A percentile compares a stretch with the other conserved stretches of the same genome.
These are phyloP conservation scores for Phycomyces nitens DNA, from an alignment of 192 early-diverging fungal species.

Conservation along the genomic window DNA sequence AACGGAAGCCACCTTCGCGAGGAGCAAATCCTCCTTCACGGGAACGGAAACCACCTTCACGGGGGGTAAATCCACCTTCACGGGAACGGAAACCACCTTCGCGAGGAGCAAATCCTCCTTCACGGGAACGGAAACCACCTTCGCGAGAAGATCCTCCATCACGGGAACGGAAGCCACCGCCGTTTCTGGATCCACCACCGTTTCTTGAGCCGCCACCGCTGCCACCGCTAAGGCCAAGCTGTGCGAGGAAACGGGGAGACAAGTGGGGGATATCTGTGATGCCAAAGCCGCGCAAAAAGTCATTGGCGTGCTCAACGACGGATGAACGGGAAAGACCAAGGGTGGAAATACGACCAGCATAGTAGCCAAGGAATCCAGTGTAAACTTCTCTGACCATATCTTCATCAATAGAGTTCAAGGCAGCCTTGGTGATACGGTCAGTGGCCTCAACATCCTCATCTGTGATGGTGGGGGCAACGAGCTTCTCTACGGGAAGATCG, in stretches of 20 bases:
- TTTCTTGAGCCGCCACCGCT: background rate
- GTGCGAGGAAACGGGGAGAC: constrained; percentile 38
- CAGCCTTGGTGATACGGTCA: constrained; percentile 24
- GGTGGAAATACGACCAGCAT: constrained; percentile 38
- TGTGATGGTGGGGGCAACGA: constrained; percentile 33
- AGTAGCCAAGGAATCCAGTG: constrained; percentile 58
- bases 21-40: background rate
- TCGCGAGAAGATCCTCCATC: background rate
- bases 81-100: background rate
- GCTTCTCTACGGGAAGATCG: constrained; percentile 56
- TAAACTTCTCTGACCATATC: constrained; percentile 53
- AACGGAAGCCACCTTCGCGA: background rate
- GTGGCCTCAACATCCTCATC: constrained; percentile 19
- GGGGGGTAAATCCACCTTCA: no score
- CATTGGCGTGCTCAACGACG: constrained; percentile 34
- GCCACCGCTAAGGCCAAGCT: constrained; percentile 37
- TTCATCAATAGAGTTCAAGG: constrained; percentile 42
- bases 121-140: background rate
- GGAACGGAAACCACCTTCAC: background rate
- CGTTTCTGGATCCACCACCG: background rate
- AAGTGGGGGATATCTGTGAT: constrained; percentile 40
- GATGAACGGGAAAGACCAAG: constrained; percentile 36
- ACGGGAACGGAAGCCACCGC: background rate
- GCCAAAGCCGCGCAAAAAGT: constrained; percentile 45
- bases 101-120: background rate